These are phyloP conservation scores for Tylopilus plumbeoviolaceoides DNA, from an alignment of 768 basidiomycete species.

Conservation along the genomic window DNA sequence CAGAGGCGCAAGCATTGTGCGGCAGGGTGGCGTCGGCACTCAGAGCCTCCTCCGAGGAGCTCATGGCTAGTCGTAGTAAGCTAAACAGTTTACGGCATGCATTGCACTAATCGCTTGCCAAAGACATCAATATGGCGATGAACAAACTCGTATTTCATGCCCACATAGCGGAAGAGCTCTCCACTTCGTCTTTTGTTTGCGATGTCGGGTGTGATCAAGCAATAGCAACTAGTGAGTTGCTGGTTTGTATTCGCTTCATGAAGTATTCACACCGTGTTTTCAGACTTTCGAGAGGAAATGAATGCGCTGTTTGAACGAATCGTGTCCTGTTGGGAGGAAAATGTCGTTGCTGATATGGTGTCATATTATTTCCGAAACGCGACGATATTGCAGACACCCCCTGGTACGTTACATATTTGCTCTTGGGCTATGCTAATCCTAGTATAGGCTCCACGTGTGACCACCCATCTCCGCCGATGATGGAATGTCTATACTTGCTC, in stretches of 20 bases:
- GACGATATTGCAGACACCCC: not conserved
- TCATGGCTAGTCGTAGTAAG: constrained; percentile 36
- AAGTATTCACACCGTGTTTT: constrained; percentile 6
- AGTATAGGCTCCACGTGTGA: constrained; percentile 18
- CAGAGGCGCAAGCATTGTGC: constrained; percentile 48
- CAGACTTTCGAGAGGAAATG: constrained; percentile 50
- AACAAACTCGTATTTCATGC: constrained; percentile 44
- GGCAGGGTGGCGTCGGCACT: constrained; percentile 40
- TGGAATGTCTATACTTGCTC: constrained; percentile 52
- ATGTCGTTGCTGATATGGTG: constrained; percentile 32
- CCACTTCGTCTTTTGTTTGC: constrained; percentile 39
- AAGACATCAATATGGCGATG: constrained; percentile 19
- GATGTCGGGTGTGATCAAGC: constrained; percentile 40
- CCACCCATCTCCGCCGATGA: constrained; percentile 51
- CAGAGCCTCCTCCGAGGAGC: constrained; percentile 31
- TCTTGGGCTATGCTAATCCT: constrained; percentile 10
- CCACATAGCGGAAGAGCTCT: constrained; percentile 47
- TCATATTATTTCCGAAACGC: constrained; percentile 17
- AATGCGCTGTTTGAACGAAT: constrained; percentile 41
- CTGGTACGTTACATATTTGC: constrained; percentile 11
- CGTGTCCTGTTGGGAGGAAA: constrained; percentile 51
- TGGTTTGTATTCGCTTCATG: not conserved
- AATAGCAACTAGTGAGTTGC: constrained; percentile 35
- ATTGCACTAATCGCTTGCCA: constrained; percentile 4
- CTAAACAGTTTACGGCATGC: not conserved